phyloP scores from a whole-genome alignment of 2,329 filamentous ascomycete genomes.

The Drechmeria coniospora region DNA sequence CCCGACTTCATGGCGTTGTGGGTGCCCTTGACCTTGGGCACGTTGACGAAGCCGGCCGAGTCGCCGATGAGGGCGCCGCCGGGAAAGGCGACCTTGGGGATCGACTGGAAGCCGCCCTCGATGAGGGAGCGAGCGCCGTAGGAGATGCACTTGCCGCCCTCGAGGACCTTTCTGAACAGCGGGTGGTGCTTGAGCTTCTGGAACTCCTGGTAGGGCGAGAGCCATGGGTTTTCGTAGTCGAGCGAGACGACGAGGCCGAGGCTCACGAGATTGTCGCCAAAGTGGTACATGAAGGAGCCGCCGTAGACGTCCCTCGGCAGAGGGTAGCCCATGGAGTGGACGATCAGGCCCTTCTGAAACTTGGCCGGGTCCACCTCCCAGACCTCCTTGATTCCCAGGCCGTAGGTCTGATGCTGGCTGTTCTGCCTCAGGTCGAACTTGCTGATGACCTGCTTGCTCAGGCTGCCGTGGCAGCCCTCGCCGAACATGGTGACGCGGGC shows the following conservation, averaged over 20 bases:
- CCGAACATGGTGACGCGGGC: constrained; percentile 80
- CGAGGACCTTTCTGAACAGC: constrained; percentile 71
- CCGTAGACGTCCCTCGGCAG: constrained; percentile 81
- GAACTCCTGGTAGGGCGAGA: constrained; percentile 90
- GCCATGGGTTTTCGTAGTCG: constrained; percentile 93
- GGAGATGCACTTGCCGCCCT: constrained; percentile 93
- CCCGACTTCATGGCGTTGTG: constrained; percentile 97
- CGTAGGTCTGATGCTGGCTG: constrained; percentile 90
- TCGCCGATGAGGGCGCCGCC: constrained; percentile 92
- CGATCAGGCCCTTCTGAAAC: constrained; percentile 72
- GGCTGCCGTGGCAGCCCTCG: constrained; percentile 88
- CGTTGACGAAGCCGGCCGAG: constrained; percentile 90
- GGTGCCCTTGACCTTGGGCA: constrained; percentile 96
- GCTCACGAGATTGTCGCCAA: constrained; percentile 90
- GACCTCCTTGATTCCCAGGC: constrained; percentile 85
- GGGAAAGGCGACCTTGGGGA: constrained; percentile 92
- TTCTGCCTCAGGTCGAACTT: constrained; percentile 84
- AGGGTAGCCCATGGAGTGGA: constrained; percentile 88
- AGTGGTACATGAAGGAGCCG: constrained; percentile 99
- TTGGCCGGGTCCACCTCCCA: constrained; percentile 94
- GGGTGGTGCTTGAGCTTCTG: constrained; percentile 98
- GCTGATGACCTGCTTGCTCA: constrained; percentile 88
- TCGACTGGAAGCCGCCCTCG: constrained; percentile 94
- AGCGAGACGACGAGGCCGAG: constrained; percentile 84
- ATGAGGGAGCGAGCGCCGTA: constrained; percentile 85